Base-by-base conservation (phyloP, 176 grass and related monocot species). In the Lolium rigidum region DNA sequence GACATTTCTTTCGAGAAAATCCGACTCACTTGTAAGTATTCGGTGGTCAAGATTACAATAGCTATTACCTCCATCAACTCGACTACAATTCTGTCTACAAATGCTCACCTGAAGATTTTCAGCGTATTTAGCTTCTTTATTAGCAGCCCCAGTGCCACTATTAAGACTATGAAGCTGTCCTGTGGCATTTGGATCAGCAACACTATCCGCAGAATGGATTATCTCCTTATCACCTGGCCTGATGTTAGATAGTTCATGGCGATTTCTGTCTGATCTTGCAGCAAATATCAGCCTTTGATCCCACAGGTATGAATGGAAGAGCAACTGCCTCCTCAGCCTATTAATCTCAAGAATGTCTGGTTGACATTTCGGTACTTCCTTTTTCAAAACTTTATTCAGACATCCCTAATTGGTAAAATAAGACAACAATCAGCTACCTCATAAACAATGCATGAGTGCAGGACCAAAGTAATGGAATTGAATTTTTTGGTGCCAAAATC, bases 331-430 rank as follows among this genome's bases (percentile, higher is more conserved):
- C 86, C 86, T 92, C 71, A 96, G 87, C 75, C 95, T 92, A 84
- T 93, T 99, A 89, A 99, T 88, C 72, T 99, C 94, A 77, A 99
- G 97, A 84, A 94, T 99, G 80, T 99, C 97, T 60, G 88, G 78
- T 84, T 96, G 92, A 56, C 86, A 74, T 60, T 93, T 95, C 20
- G 65, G 82, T 15, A 6, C 61, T 78, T 99, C 93, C 89, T 82
- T 99, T 86, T 94, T 93, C 37, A 96, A 65, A 88, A 94, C 74
- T 93, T 87, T 89, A 90, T 90, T 89, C 60, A 99, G 44, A 79
- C 80, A 87, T 82, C 77, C 91, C 96, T 98, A 85, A 83, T 82
- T 72, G 80, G 76, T 59, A 73, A 49, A 67, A 90, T 61, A 69
- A 85, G 50, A 67, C 62, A 80, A 43, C 70, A 83, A 83, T 75